These are phyloP conservation scores for Neurospora sp. DNA, from an alignment of 495 filamentous ascomycete species.

Conservation along the genomic window DNA sequence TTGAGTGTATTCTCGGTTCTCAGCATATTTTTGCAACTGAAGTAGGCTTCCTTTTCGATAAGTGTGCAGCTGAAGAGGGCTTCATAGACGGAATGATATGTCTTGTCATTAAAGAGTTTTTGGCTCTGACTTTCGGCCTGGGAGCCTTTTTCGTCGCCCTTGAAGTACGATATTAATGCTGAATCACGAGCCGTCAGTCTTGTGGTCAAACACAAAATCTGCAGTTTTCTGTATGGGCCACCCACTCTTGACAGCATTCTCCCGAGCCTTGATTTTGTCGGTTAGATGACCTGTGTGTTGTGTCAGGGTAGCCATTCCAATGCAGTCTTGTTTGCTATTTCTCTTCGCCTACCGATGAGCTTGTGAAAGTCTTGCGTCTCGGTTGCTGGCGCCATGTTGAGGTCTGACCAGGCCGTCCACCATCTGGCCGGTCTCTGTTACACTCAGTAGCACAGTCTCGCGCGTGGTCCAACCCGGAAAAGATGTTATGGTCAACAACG, in stretches of 20 bases:
- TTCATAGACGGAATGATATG: slow-evolving; percentile 73
- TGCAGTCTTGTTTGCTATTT: not conserved
- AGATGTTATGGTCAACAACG: not conserved
- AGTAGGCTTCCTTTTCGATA: slow-evolving; percentile 54
- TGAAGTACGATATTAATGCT: slow-evolving; percentile 19
- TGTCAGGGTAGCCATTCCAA: not conserved
- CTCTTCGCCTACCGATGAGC: slow-evolving; percentile 13
- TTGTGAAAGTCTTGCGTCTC: slow-evolving; percentile 13
- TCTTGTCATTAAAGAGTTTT: slow-evolving; percentile 49
- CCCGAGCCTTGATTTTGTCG: slow-evolving; percentile 9
- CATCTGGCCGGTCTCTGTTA: not conserved
- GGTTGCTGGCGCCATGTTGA: not conserved
- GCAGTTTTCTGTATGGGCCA: slow-evolving; percentile 29
- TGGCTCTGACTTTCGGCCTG: slow-evolving; percentile 3
- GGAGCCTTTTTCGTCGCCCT: slow-evolving; percentile 9
- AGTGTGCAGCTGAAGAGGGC: slow-evolving; percentile 61
- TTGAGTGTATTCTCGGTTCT: slow-evolving; percentile 16
- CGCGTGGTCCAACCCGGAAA: not conserved
- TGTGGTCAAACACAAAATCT: slow-evolving; percentile 31
- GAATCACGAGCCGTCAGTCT: slow-evolving; percentile 40
- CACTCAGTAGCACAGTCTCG: not conserved
- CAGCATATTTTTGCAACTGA: slow-evolving; percentile 39
- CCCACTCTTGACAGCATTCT: slow-evolving; percentile 27
- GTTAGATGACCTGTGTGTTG: slow-evolving; percentile 5
- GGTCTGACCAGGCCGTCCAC: not conserved